Evolutionary conservation across 768 basidiomycete genomes (phyloP), one percentile per base, ranked within the genome.

Genomic region (Cytidiella melzeri): DNA sequence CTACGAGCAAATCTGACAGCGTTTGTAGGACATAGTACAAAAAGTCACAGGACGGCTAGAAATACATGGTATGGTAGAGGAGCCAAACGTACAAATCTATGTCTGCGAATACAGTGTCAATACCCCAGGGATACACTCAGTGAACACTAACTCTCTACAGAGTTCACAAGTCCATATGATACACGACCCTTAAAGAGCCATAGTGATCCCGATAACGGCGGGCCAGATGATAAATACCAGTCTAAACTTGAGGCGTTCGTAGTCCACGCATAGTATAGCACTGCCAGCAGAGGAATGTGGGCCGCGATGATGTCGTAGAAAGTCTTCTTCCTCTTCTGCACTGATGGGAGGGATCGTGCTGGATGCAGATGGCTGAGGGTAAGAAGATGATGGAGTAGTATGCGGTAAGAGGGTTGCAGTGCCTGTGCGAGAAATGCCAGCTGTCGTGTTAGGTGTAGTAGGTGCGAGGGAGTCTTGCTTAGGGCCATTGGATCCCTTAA

Each of bases 151-250:
- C n/a, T n/a, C n/a, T n/a, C n/a, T n/a, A n/a, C n/a, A n/a, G n/a
- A n/a, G n/a, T n/a, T n/a, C n/a, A n/a, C n/a, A n/a, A n/a, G n/a
- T n/a, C n/a, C n/a, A n/a, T n/a, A n/a, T n/a, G n/a, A n/a, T n/a
- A n/a, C n/a, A n/a, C n/a, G n/a, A n/a, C n/a, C n/a, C n/a, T 61
- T 53, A 81, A 42, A 79, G 56, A 4, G 78, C 77, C 73, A 83
- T 73, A 28, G 74, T 71, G 40, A 80, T 62, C 2, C 80, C 81
- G 47, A 81, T 67, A 45, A 82, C 58, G 5, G 76, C 70, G 27
- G 80, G 78, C 76, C 79, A 81, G 20, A 76, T 61, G 52, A 81
- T 67, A 48, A 76, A 78, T 51, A 76, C 67, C 41, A 79, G 51
- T 9, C 71, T 62, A 58, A 78, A 76, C 55, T 70, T 73, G 45